Evolutionary conservation across 192 early-diverging fungal genomes (phyloP).

Genomic region (Coemansia sp.): DNA sequence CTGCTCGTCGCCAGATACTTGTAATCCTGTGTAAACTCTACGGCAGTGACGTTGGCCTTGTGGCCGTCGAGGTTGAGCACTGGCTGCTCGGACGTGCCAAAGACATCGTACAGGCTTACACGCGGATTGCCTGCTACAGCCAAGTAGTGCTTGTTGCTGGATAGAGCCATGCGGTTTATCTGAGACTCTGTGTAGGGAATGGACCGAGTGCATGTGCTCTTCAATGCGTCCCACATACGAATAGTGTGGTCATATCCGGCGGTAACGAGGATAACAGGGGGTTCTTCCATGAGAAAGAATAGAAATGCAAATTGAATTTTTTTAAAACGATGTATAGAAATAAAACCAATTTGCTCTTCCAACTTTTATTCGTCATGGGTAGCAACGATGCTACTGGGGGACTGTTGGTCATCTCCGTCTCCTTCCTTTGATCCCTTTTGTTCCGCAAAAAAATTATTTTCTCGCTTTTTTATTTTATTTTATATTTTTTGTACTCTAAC

Average conservation of each 20-base stretch:
- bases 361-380: too few species aligned
- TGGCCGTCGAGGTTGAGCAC: slow-evolving; percentile 53
- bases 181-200: slow-evolving; percentile 57
- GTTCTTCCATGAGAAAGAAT: slow-evolving; percentile 35
- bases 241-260: slow-evolving; percentile 59
- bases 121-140: slow-evolving; percentile 56
- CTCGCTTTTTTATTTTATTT: not conserved
- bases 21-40: slow-evolving; percentile 55
- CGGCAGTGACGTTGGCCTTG: slow-evolving; percentile 53
- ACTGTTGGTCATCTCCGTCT: too few species aligned
- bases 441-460: not conserved
- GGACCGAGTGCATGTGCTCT: slow-evolving; percentile 54
- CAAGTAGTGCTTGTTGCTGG: slow-evolving; percentile 54
- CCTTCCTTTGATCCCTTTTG: slow-evolving; percentile 6
- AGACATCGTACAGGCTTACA: slow-evolving; percentile 55
- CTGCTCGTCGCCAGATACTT: slow-evolving; percentile 55
- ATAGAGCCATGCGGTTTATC: slow-evolving; percentile 57
- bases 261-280: slow-evolving; percentile 49
- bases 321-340: too few species aligned
- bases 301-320: not conserved
- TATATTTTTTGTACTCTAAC: not conserved
- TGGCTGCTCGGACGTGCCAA: slow-evolving; percentile 46
- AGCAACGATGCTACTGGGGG: not conserved
- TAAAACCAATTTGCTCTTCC: too few species aligned
- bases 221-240: slow-evolving; percentile 59